A percentile compares a stretch with the other conserved stretches of the same genome.
phyloP scores from a whole-genome alignment of 169 alveolate species.

The Perkinsus marinus region DNA sequence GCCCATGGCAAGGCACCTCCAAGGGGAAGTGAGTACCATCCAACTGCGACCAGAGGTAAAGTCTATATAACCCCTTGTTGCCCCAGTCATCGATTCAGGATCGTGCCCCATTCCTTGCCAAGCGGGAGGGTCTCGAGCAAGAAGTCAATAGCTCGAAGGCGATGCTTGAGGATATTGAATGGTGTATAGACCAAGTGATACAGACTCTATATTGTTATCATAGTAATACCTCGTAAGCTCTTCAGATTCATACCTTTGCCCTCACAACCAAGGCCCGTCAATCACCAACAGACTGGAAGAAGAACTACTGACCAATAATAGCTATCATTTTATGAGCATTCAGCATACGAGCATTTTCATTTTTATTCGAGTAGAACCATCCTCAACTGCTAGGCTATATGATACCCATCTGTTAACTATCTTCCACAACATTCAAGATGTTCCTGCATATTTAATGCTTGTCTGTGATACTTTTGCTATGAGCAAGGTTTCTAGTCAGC shows the following conservation, averaged over 20 bases:
- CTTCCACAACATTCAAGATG: neutral
- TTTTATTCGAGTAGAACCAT: neutral
- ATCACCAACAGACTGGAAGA: neutral
- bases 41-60: neutral
- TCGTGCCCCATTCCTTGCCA: neutral
- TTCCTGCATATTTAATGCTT: neutral
- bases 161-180: neutral
- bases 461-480: neutral
- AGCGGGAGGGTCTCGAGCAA: neutral
- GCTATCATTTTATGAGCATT: no score
- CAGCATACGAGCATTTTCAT: neutral
- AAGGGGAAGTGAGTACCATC: neutral
- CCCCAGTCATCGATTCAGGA: neutral
- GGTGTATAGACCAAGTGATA: neutral
- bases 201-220: neutral
- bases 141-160: neutral
- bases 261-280: neutral
- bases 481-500: neutral
- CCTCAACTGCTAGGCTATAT: neutral
- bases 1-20: neutral
- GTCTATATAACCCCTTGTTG: neutral
- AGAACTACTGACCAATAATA: neutral
- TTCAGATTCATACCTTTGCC: neutral
- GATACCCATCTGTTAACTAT: neutral
- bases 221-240: neutral